Percentiles rank a stretch among this genome's conserved stretches.
phyloP scores from a whole-genome alignment of 2,329 filamentous ascomycete genomes.

The Thielaviopsis ethacetica region DNA sequence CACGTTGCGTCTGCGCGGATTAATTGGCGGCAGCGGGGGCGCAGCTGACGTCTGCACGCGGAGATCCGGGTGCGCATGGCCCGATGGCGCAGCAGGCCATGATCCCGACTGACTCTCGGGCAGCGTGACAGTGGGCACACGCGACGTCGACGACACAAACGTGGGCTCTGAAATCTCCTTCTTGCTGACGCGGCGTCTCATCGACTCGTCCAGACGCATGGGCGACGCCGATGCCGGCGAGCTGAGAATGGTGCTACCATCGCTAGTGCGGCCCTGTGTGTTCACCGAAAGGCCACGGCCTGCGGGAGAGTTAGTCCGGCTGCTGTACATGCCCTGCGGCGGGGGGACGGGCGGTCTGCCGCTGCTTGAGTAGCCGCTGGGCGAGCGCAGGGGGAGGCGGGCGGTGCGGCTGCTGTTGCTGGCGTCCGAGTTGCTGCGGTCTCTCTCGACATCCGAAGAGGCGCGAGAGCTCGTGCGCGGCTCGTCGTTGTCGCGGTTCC shows the following conservation, averaged over 20 bases:
- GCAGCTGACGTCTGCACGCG: conserved; percentile 21
- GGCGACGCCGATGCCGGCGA: conserved; percentile 5
- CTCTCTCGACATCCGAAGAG: conserved; percentile 25
- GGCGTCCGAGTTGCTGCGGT: conserved; percentile 39
- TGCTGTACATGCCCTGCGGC: conserved; percentile 9
- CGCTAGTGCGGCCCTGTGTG: conserved; percentile 15
- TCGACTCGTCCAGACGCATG: conserved; percentile 22
- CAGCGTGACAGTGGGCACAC: conserved; percentile 26
- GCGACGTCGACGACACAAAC: conserved; percentile 29
- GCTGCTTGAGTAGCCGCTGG: conserved; percentile 1
- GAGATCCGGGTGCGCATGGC: conserved; percentile 22
- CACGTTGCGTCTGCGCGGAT: conserved; percentile 35
- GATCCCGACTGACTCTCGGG: conserved; percentile 20
- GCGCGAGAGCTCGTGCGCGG: conserved; percentile 17
- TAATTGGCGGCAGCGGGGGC: conserved; percentile 42
- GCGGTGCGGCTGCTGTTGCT: conserved; percentile 27
- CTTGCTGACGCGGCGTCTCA: conserved; percentile 27
- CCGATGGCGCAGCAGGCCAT: conserved; percentile 21
- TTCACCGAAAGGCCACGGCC: not conserved
- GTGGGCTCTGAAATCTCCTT: conserved; percentile 35
- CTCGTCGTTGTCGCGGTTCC: conserved; percentile 16
- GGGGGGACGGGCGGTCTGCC: not conserved
- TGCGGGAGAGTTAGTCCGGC: conserved; percentile 7
- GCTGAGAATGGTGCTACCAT: not conserved
- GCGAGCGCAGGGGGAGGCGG: conserved; percentile 5